Percentiles rank a stretch among this genome's conserved stretches.
Conservation (phyloP, 192 early-diverging fungal genomes). For the Coemansia asiatica region DNA sequence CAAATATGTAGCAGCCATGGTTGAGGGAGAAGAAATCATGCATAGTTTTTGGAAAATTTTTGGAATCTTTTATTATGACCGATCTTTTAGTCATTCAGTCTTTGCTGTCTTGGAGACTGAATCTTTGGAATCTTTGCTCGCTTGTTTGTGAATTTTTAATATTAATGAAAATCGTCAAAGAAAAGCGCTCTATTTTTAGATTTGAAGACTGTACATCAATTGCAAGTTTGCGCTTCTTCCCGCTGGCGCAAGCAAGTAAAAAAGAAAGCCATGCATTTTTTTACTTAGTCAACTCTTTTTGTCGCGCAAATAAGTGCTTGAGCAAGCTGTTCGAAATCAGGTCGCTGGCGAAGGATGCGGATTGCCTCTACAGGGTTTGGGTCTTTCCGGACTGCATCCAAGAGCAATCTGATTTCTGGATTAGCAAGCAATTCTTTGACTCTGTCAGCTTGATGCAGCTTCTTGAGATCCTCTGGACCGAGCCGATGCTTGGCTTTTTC, state of each 20-base stretch:
- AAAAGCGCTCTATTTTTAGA: constrained; percentile 1
- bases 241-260: not conserved
- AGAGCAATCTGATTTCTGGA: constrained; percentile 25
- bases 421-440: constrained; percentile 31
- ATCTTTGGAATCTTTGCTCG: no score
- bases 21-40: no score
- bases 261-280: not conserved
- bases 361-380: constrained; percentile 37
- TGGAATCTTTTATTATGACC: no score
- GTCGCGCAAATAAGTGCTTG: constrained; percentile 44
- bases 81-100: no score
- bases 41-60: no score
- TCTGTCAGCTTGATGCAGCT: constrained; percentile 13
- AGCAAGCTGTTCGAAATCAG: constrained; percentile 44
- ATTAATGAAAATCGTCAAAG: not conserved
- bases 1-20: no score
- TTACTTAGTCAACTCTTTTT: not conserved
- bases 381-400: constrained; percentile 30
- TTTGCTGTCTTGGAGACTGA: no score
- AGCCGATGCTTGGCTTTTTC: constrained; percentile 40
- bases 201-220: not conserved
- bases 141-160: no score
- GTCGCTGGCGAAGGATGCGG: constrained; percentile 36
- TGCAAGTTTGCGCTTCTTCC: not conserved
- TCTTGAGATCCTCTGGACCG: constrained; percentile 20